Evolutionary conservation across 164 flowering plant genomes (phyloP).

Genomic region (Piper longum): DNA sequence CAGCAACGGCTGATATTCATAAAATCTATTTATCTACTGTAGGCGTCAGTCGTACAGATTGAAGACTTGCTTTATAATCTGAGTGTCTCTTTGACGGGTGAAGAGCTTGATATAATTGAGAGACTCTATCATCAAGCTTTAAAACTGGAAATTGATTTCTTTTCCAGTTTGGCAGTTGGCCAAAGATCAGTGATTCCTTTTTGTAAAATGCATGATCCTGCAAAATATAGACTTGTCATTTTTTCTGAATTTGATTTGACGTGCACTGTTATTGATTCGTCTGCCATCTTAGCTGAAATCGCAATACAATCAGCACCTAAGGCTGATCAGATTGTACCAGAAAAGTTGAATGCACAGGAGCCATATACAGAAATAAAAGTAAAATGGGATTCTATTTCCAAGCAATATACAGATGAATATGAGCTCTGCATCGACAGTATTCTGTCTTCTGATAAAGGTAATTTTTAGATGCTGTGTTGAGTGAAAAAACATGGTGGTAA

Average conservation of each 20-base stretch:
- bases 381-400: constrained; percentile 65
- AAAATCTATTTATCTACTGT: constrained; percentile 1
- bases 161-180: constrained; percentile 52
- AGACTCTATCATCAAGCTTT: constrained; percentile 86
- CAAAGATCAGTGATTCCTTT: constrained; percentile 64
- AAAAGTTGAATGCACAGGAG: constrained; percentile 37
- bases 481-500: too few relatives aligned
- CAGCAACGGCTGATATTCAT: neutral
- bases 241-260: constrained; percentile 97
- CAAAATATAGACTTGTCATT: constrained; percentile 35
- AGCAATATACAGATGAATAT: constrained; percentile 76
- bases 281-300: constrained; percentile 93
- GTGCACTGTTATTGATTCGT: constrained; percentile 86
- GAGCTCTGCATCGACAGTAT: constrained; percentile 77
- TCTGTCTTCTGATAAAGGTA: constrained; percentile 48
- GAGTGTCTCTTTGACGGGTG: constrained; percentile 86
- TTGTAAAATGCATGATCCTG: constrained; percentile 35
- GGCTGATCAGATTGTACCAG: constrained; percentile 23
- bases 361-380: constrained; percentile 63
- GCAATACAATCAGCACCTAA: constrained; percentile 81
- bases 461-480: neutral
- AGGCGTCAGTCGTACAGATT: constrained; percentile 62
- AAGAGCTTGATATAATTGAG: constrained; percentile 83
- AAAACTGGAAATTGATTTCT: constrained; percentile 81
- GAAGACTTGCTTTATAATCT: constrained; percentile 89